Conservation (phyloP, 2,329 filamentous ascomycete genomes). For the Colletotrichum brevisporum region DNA sequence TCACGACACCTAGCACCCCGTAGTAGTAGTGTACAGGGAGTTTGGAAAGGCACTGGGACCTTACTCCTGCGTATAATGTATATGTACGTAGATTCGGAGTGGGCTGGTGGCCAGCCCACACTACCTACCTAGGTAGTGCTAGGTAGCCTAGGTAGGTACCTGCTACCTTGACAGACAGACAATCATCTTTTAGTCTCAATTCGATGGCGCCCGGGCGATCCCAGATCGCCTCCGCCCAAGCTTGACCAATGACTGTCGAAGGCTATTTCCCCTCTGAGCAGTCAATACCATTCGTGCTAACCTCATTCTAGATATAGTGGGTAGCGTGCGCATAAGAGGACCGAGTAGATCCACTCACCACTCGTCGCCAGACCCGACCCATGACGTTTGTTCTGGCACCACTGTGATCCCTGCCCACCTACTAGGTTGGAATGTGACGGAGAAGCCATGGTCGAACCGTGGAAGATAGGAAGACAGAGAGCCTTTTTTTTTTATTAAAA, state of each 20-base stretch:
- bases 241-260: slow-evolving; percentile 14
- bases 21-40: too few species aligned
- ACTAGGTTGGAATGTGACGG: slow-evolving; percentile 21
- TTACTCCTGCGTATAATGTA: too few species aligned
- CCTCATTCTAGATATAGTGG: not conserved
- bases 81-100: too few species aligned
- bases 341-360: not conserved
- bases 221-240: slow-evolving; percentile 22
- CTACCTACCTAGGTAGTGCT: too few species aligned
- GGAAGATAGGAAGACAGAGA: slow-evolving; percentile 1
- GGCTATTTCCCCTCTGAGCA: slow-evolving; percentile 30
- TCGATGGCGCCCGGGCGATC: slow-evolving; percentile 35
- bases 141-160: too few species aligned
- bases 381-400: slow-evolving; percentile 15
- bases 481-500: too few species aligned
- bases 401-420: slow-evolving; percentile 17
- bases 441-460: not conserved
- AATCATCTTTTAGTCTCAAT: slow-evolving; percentile 8
- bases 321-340: not conserved
- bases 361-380: slow-evolving; percentile 22
- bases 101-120: too few species aligned
- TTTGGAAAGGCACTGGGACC: too few species aligned
- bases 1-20: too few species aligned
- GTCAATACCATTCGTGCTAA: slow-evolving; percentile 10
- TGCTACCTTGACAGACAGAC: not conserved